Evolutionary conservation across 352 stramenopile species (phyloP), one percentile per base, ranked within the genome.

Genomic region (Phytophthora megakarya): DNA sequence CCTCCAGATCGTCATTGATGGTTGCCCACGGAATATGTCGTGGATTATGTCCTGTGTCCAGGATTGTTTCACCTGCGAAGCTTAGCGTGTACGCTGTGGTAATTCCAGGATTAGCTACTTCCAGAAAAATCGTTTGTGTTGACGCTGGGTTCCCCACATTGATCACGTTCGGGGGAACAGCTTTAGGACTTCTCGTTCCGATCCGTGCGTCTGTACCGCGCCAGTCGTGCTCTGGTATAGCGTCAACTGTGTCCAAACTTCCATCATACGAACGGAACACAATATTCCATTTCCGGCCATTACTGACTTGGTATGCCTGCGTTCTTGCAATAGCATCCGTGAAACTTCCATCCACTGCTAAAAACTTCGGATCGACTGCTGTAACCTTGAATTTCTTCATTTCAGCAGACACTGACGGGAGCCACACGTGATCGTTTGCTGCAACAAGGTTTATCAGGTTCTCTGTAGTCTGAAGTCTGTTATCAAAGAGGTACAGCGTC

Each of bases 261-360:
- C 70, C 81, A 11, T 76, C 52, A 43, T 84, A 92, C 0, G 84
- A 92, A 1, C 84, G 78, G 26, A 94, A 94, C 3, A 90, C 70
- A 13, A 94, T 61, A 7, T 77, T 71, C 79, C 85, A 94, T 28
- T 70, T 76, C 3, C 61, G 75, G 16, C 86, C 86, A 43, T 76
- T 78, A 5, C 67, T 58, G 7, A 76, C 59, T n/a, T 82, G 56
- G 9, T 77, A 76, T 0, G 68, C 78, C 5, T 50, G 72, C 1
- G 43, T 62, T 39, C 67, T 75, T 3, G 85, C 39, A 46, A 92
- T 65, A 3, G 39, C 59, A 5, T 70, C 51, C 18, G 69, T 66
- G 42, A 94, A 88, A 3, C 70, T 60, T 1, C 83, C 86, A 12
- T 50, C 73, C 1, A 92, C 81, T 2, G 71, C 40, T 5, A 94